Conservation (phyloP, 176 grass and related monocot genomes). For the Triticum aestivum region IWGSC_CS_RefSeq_v2.1 NC_057804.1:573521779-573522278, state of each 20-base stretch:
- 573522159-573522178: conserved; percentile 94
- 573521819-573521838: too few relatives aligned
- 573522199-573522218: conserved; percentile 2
- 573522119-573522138: conserved; percentile 97
- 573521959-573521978: background rate
- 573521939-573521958: background rate
- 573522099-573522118: conserved; percentile 91
- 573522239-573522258: background rate
- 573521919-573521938: background rate
- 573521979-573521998: background rate
- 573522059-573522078: conserved; percentile 31
- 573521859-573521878: too few relatives aligned
- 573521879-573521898: background rate
- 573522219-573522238: background rate
- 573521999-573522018: background rate
- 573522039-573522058: background rate
- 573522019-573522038: background rate
- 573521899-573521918: background rate
- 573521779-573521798: too few relatives aligned
- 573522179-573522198: conserved; percentile 93
- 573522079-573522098: conserved; percentile 77
- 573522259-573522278: background rate
- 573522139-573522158: conserved; percentile 98
- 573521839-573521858: too few relatives aligned
- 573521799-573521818: too few relatives aligned